phyloP scores from a whole-genome alignment of 148 eudicot species.

The Fallopia convolvulus region DNA sequence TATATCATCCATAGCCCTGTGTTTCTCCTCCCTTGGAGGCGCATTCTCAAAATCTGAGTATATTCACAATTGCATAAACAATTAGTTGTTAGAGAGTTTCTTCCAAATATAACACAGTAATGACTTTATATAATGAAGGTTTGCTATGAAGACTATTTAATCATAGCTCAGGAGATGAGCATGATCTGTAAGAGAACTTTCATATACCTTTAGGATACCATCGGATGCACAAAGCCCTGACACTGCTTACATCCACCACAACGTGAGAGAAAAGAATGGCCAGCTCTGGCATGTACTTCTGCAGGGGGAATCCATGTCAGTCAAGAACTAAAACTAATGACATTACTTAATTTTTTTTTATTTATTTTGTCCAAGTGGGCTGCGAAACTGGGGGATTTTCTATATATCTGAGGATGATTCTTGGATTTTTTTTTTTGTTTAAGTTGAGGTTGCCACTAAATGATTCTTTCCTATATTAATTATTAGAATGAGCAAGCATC shows the following conservation, averaged over 20 bases:
- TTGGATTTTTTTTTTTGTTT: background rate
- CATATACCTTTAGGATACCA: slow-evolving; percentile 83
- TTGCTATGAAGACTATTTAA: too few relatives aligned
- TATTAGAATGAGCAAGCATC: background rate
- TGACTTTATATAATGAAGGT: too few relatives aligned
- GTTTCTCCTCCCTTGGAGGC: slow-evolving; percentile 67
- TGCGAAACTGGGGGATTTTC: background rate
- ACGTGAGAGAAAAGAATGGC: slow-evolving; percentile 77
- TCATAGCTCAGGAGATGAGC: background rate
- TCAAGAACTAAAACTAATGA: background rate
- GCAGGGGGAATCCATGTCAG: slow-evolving; percentile 20
- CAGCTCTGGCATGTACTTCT: slow-evolving; percentile 96
- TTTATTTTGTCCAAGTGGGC: background rate
- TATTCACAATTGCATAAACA: background rate
- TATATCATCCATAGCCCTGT: slow-evolving; percentile 90
- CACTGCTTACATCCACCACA: slow-evolving; percentile 86
- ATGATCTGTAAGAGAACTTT: background rate
- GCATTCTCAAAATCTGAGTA: slow-evolving; percentile 46
- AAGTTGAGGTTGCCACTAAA: background rate
- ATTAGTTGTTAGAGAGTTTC: background rate
- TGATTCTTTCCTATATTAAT: background rate
- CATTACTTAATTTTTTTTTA: background rate
- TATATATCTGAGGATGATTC: background rate
- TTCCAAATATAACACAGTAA: too few relatives aligned
- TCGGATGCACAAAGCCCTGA: slow-evolving; percentile 70